These are phyloP conservation scores for Penicillium sp. DNA, from an alignment of 2,329 filamentous ascomycete genomes.

Conservation along the genomic window DNA sequence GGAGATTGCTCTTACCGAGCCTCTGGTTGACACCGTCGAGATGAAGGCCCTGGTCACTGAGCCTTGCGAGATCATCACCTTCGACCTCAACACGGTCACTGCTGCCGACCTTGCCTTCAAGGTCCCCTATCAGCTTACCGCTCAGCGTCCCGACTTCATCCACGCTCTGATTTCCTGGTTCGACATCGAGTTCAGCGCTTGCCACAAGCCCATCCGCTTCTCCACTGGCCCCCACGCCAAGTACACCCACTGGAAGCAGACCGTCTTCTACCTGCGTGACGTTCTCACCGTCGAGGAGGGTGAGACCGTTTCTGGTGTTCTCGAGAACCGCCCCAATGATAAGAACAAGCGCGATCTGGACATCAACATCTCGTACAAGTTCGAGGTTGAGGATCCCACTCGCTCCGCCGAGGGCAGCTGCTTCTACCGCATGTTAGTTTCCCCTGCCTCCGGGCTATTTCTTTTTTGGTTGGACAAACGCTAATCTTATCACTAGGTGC, in stretches of 20 bases:
- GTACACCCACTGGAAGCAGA: constrained; percentile 99
- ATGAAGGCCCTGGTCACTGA: constrained; percentile 96
- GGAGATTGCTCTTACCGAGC: constrained; percentile 88
- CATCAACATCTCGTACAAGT: constrained; percentile 80
- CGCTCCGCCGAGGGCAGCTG: constrained; percentile 69
- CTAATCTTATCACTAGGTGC: constrained; percentile 16
- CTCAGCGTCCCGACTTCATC: constrained; percentile 88
- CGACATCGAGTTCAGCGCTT: constrained; percentile 97
- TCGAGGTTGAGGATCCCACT: constrained; percentile 73
- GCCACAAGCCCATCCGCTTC: constrained; percentile 97
- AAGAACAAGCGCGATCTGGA: constrained; percentile 96
- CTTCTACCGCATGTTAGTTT: constrained; percentile 70
- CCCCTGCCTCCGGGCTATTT: neutral
- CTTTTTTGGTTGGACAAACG: neutral
- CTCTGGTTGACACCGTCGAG: constrained; percentile 96
- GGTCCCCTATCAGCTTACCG: constrained; percentile 72
- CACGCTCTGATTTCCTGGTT: constrained; percentile 98
- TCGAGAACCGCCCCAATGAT: constrained; percentile 84
- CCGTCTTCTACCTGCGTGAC: constrained; percentile 95
- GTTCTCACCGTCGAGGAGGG: constrained; percentile 88
- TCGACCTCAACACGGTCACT: constrained; percentile 92
- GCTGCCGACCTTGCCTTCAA: constrained; percentile 81
- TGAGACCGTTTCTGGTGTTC: constrained; percentile 72
- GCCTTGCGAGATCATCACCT: constrained; percentile 77
- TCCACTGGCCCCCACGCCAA: constrained; percentile 97